phyloP scores from a whole-genome alignment of 164 flowering plant genomes.

The Nelumbo lutea region DNA sequence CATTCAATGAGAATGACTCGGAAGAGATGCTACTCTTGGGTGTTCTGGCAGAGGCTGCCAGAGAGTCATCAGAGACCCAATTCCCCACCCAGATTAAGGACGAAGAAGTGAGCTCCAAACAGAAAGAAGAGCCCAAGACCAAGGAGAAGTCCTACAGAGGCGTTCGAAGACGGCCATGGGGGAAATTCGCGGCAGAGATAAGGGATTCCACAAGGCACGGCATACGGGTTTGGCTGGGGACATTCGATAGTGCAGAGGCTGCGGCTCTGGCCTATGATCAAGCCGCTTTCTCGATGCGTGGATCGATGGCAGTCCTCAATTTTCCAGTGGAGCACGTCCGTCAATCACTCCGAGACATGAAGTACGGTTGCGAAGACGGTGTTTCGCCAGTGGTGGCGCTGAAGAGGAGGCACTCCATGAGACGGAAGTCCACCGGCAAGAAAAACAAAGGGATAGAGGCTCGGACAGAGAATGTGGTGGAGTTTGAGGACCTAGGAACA shows the following conservation, averaged over 20 bases:
- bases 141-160: slow-evolving; percentile 30
- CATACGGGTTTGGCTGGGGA: slow-evolving; percentile 66
- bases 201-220: slow-evolving; percentile 70
- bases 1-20: slow-evolving; percentile 59
- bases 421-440: slow-evolving; percentile 23
- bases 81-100: slow-evolving; percentile 8
- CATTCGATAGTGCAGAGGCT: slow-evolving; percentile 69
- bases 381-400: slow-evolving; percentile 55
- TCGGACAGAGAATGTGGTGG: slow-evolving; percentile 34
- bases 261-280: slow-evolving; percentile 78
- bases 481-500: slow-evolving; percentile 57
- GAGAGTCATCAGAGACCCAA: slow-evolving; percentile 5
- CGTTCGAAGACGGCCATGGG: slow-evolving; percentile 59
- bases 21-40: slow-evolving; percentile 49
- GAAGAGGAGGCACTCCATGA: slow-evolving; percentile 49
- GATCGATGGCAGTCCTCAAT: slow-evolving; percentile 48
- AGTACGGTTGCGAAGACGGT: slow-evolving; percentile 26
- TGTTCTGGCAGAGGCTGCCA: slow-evolving; percentile 25
- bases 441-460: slow-evolving; percentile 22
- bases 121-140: background rate
- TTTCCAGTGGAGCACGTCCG: slow-evolving; percentile 46
- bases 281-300: slow-evolving; percentile 56
- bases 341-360: slow-evolving; percentile 43
- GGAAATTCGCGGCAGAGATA: slow-evolving; percentile 68
- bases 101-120: slow-evolving; percentile 24